Evolutionary conservation across 257 asterid genomes (phyloP).

Genomic region (Lycium barbarum): DNA sequence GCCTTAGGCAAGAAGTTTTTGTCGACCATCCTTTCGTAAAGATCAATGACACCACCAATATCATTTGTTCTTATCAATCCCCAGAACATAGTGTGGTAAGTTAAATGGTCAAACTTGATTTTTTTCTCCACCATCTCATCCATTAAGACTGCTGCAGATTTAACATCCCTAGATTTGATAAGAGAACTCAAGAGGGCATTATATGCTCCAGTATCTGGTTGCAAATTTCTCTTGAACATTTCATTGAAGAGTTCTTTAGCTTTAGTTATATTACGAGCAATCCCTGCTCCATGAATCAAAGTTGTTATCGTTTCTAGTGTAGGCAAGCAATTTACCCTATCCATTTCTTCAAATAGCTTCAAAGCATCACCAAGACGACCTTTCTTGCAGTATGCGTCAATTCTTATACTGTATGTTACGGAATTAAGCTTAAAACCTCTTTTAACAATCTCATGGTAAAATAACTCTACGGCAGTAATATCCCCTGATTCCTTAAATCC

Average conservation of each 20-base stretch:
- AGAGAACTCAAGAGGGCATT: conserved; percentile 79
- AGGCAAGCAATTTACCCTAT: conserved; percentile 50
- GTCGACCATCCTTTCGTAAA: conserved; percentile 63
- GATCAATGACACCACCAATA: conserved; percentile 55
- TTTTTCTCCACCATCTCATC: conserved; percentile 65
- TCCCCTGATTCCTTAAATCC: conserved; percentile 93
- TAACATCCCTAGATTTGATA: conserved; percentile 63
- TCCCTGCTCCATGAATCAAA: conserved; percentile 90
- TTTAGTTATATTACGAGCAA: conserved; percentile 67
- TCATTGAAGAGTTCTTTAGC: conserved; percentile 67
- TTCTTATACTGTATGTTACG: conserved; percentile 69
- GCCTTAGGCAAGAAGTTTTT: conserved; percentile 69
- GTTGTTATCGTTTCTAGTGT: conserved; percentile 80
- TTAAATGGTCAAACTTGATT: conserved; percentile 64
- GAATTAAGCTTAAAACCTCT: conserved; percentile 82
- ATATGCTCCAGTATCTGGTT: conserved; percentile 71
- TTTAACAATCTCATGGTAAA: conserved; percentile 86
- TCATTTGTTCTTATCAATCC: conserved; percentile 70
- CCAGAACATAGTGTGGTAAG: conserved; percentile 76
- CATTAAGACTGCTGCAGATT: conserved; percentile 63
- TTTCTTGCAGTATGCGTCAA: conserved; percentile 79
- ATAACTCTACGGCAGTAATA: conserved; percentile 81
- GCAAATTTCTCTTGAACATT: conserved; percentile 52
- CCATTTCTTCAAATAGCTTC: conserved; percentile 86
- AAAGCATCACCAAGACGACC: conserved; percentile 75